Base-by-base conservation (phyloP, 768 basidiomycete species). In the Phanerochaete carnosa region DNA sequence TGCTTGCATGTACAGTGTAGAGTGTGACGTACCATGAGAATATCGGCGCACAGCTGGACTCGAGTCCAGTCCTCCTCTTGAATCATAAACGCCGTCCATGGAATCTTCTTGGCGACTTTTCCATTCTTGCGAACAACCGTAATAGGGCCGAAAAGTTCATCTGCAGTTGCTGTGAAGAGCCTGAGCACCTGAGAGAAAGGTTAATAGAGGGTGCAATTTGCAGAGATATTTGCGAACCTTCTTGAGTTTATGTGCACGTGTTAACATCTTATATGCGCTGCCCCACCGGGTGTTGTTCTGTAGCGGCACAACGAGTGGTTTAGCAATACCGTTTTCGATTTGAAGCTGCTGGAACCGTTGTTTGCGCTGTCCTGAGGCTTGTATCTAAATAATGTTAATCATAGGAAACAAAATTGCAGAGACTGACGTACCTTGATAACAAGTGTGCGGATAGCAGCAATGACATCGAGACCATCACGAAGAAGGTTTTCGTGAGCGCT, bases 391-490 rank as follows among this genome's bases (percentile, higher is more conserved):
- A 23, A 12, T 12, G 12, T 12, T 9, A 26, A 49, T 12, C 11
- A 23, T 11, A 12, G 9, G 23, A 23, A 49, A 53, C 49, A 43
- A 29, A 56, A 55, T 73, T 70, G 65, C 74, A 76, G 65, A 75
- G 66, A 0, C 69, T 66, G 1, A 74, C 58, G n/a, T n/a, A n/a
- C n/a, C n/a, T n/a, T n/a, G n/a, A n/a, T n/a, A n/a, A n/a, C n/a
- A n/a, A n/a, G n/a, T 0, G 71, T 76, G 0, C 64, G 57, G 1
- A 75, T 66, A 0, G 70, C 63, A 0, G 74, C 68, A 37, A 77
- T 67, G 2, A 73, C 71, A 60, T 76, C 68, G 0, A 75, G 62
- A 0, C 67, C 72, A 22, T 68, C 64, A 25, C 70, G 62, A 4
- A 75, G 65, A 11, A 59, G 56, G 52, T 75, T 75, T 32, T 62